Percentiles rank a stretch among this genome's conserved stretches.
These are phyloP conservation scores for Ceratobasidium sp. DNA, from an alignment of 1,284 basidiomycete species.

Conservation along the genomic window DNA sequence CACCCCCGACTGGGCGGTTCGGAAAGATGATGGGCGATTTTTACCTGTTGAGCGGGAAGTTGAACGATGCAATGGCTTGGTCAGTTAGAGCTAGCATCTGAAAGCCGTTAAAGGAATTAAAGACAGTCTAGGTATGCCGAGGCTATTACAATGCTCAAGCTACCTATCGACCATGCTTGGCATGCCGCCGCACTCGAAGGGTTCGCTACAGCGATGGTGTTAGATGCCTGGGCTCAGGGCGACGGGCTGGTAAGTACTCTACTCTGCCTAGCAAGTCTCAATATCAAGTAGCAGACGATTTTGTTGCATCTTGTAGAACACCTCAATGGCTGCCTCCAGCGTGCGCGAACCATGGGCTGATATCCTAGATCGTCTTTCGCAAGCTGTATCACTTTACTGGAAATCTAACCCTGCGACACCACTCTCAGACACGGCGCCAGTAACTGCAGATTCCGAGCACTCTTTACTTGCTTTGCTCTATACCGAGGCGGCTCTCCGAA, in stretches of 20 bases:
- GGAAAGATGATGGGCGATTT: slow-evolving; percentile 90
- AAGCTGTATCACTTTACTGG: slow-evolving; percentile 69
- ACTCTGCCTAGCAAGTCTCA: too few relatives aligned
- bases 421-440: slow-evolving; percentile 31
- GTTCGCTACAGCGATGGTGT: slow-evolving; percentile 74
- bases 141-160: slow-evolving; percentile 74
- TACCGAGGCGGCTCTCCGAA: slow-evolving; percentile 68
- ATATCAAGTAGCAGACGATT: too few relatives aligned
- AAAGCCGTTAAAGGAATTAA: background rate
- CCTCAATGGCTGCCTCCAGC: slow-evolving; percentile 52
- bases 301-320: slow-evolving; percentile 48
- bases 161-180: slow-evolving; percentile 80
- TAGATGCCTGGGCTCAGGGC: slow-evolving; percentile 81
- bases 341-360: slow-evolving; percentile 73
- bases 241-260: slow-evolving; percentile 68
- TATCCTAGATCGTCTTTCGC: slow-evolving; percentile 69
- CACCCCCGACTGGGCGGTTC: slow-evolving; percentile 78
- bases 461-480: slow-evolving; percentile 72
- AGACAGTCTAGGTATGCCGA: slow-evolving; percentile 75
- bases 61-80: slow-evolving; percentile 81
- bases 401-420: slow-evolving; percentile 53
- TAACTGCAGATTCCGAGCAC: slow-evolving; percentile 61
- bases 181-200: slow-evolving; percentile 87
- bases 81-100: slow-evolving; percentile 53
- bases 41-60: slow-evolving; percentile 82